Percentiles rank a stretch among this genome's conserved stretches.
Evolutionary conservation across 2,329 filamentous ascomycete genomes (phyloP).

Genomic region (Xylaria digitata): DNA sequence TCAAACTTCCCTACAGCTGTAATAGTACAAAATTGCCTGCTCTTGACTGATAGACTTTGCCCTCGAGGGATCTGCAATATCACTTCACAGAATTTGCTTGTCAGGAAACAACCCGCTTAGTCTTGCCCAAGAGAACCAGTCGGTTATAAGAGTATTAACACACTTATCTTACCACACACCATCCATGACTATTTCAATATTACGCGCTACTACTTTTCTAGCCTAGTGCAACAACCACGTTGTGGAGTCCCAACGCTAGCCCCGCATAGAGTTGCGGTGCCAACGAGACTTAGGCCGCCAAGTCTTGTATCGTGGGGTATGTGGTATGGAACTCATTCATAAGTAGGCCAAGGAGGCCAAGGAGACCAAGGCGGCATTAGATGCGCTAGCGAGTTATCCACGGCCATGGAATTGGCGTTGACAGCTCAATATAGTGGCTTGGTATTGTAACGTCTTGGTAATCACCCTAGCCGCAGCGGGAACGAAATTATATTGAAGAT

Average conservation of each 20-base stretch:
- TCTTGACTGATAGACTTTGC: no score
- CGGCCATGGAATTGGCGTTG: constrained; percentile 1
- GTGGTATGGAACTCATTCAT: neutral
- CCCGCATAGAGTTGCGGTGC: neutral
- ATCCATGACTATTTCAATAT: no score
- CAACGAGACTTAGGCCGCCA: constrained; percentile 10
- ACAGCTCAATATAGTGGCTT: constrained; percentile 11
- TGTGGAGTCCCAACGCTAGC: neutral
- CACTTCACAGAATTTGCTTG: no score
- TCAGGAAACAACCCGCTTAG: no score
- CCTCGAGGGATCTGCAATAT: no score
- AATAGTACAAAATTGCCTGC: no score
- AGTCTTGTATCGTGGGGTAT: constrained; percentile 23
- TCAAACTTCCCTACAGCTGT: no score
- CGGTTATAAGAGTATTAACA: no score
- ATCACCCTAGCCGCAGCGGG: neutral
- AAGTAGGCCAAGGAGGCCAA: constrained; percentile 11
- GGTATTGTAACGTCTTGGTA: constrained; percentile 33
- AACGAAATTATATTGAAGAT: neutral
- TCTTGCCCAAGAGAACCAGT: no score
- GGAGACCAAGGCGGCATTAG: constrained; percentile 27
- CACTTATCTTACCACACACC: no score
- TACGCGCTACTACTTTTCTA: no score
- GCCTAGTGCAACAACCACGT: neutral
- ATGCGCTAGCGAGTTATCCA: constrained; percentile 22